Percentiles rank a stretch among this genome's conserved stretches.
These are phyloP conservation scores for Houttuynia cordata DNA, from an alignment of 164 flowering plant species.

Conservation along the genomic window DNA sequence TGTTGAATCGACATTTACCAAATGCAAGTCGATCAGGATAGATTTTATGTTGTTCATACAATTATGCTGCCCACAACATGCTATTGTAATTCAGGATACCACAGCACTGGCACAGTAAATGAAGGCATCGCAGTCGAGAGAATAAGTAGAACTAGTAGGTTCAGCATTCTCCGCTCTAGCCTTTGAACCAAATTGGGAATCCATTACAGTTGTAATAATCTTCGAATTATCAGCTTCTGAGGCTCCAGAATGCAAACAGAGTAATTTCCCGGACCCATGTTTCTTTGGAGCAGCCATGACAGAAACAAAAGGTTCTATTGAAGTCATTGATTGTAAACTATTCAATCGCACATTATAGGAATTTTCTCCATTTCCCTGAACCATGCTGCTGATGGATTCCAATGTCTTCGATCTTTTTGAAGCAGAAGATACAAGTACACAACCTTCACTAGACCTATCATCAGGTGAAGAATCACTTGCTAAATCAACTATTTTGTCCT, in stretches of 20 bases:
- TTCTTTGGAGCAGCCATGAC: neutral
- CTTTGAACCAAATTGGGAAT: constrained; percentile 4
- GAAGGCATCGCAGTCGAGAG: too few relatives aligned
- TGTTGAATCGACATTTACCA: constrained; percentile 14
- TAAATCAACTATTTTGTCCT: constrained; percentile 27
- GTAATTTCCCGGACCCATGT: neutral
- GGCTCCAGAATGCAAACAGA: neutral
- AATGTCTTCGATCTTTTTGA: constrained; percentile 36
- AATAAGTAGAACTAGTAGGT: constrained; percentile 11
- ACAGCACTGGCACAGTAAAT: too few relatives aligned
- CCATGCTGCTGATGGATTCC: neutral
- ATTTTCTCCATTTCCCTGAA: neutral
- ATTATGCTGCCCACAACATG: too few relatives aligned
- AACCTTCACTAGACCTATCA: constrained; percentile 19
- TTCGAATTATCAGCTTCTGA: neutral
- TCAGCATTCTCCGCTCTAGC: constrained; percentile 10
- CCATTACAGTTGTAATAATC: neutral
- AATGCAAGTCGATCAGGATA: neutral
- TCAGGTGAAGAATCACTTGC: constrained; percentile 17
- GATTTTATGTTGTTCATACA: too few relatives aligned
- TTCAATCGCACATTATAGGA: neutral
- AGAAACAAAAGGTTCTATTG: neutral
- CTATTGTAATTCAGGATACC: too few relatives aligned
- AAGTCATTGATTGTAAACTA: neutral
- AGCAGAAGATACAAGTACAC: constrained; percentile 21